A percentile compares a stretch with the other conserved stretches of the same genome.
phyloP scores from a whole-genome alignment of 2,329 filamentous ascomycete genomes.

The Lasiodiplodia theobromae region DNA sequence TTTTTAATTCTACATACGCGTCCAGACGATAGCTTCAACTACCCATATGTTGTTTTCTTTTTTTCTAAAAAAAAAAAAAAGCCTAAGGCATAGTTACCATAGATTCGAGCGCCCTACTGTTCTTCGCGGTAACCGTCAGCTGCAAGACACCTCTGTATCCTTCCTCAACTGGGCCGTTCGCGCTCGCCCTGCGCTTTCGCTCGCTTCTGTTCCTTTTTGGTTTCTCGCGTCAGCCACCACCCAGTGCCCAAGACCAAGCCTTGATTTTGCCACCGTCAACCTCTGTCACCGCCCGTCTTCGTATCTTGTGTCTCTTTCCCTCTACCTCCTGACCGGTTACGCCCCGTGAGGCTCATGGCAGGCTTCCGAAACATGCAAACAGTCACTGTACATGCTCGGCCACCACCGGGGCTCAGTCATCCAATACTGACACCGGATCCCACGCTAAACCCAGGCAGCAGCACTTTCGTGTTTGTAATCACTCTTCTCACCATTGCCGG shows the following conservation, averaged over 20 bases:
- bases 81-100: no score
- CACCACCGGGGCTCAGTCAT: slow-evolving; percentile 5
- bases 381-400: background rate
- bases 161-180: no score
- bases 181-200: background rate
- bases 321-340: background rate
- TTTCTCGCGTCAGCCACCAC: slow-evolving; percentile 16
- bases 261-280: background rate
- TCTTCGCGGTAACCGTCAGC: no score
- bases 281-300: background rate
- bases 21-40: no score
- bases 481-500: background rate
- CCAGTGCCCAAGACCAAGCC: background rate
- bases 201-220: background rate
- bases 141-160: no score
- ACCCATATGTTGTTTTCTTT: background rate
- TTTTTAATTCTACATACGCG: no score
- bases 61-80: no score
- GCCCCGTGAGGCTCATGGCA: background rate
- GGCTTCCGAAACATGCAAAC: slow-evolving; percentile 9
- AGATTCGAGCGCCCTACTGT: no score
- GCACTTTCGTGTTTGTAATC: background rate
- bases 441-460: background rate
- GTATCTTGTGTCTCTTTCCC: slow-evolving; percentile 4
- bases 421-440: background rate